Percentiles rank a stretch among this genome's conserved stretches.
phyloP scores from a whole-genome alignment of 305 asterid species.

The Lippia alba region DNA sequence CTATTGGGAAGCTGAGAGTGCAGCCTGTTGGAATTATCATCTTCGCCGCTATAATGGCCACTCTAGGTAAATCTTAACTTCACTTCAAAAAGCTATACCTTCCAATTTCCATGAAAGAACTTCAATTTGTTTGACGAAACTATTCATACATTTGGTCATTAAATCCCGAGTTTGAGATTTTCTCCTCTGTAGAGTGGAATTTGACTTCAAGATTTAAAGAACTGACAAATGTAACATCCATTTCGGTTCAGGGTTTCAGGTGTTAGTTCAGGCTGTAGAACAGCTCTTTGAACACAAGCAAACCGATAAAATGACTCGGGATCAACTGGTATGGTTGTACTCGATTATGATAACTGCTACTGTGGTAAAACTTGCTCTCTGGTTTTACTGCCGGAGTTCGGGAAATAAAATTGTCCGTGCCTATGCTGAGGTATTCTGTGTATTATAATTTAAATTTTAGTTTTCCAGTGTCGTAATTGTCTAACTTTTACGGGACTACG shows the following conservation, averaged over 20 bases:
- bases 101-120: neutral
- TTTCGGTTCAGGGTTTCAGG: conserved; percentile 76
- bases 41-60: conserved; percentile 90
- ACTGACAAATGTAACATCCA: conserved; percentile 5
- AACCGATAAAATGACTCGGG: conserved; percentile 58
- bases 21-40: conserved; percentile 87
- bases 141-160: too few species aligned
- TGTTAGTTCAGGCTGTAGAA: conserved; percentile 73
- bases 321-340: conserved; percentile 72
- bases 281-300: conserved; percentile 56
- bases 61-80: conserved; percentile 60
- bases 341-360: conserved; percentile 80
- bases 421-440: conserved; percentile 70
- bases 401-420: conserved; percentile 82
- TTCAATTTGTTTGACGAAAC: too few species aligned
- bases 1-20: conserved; percentile 85
- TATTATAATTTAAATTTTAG: neutral
- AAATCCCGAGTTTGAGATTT: too few species aligned
- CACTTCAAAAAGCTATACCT: neutral
- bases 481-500: conserved; percentile 31
- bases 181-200: too few species aligned
- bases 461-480: conserved; percentile 6
- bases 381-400: conserved; percentile 88
- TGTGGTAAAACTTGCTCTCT: conserved; percentile 72
- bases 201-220: neutral